A percentile compares a stretch with the other conserved stretches of the same genome.
Evolutionary conservation across 345 rosid genomes (phyloP).

Genomic region (Erodium maritimum): DNA sequence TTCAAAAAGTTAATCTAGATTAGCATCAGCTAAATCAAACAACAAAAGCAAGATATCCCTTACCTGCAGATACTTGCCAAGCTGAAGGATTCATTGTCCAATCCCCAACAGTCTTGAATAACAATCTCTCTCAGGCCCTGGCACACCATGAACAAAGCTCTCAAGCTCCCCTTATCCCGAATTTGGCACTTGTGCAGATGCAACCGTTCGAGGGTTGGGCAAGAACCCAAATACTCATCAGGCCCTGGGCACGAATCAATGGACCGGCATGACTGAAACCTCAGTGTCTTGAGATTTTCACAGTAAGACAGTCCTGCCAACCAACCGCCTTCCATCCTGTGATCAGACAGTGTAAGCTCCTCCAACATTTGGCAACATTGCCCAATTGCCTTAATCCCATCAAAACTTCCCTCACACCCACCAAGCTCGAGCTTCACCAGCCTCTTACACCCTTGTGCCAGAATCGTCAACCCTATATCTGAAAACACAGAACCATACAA

Average conservation of each 20-base stretch:
- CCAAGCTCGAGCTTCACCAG: slow-evolving; percentile 80
- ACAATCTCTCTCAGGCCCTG: slow-evolving; percentile 57
- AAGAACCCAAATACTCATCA: slow-evolving; percentile 47
- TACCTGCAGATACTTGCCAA: slow-evolving; percentile 57
- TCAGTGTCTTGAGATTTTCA: slow-evolving; percentile 81
- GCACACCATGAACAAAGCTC: slow-evolving; percentile 66
- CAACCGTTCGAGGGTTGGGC: slow-evolving; percentile 71
- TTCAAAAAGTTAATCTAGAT: background rate
- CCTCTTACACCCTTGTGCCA: slow-evolving; percentile 88
- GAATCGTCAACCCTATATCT: slow-evolving; percentile 79
- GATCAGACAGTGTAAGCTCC: slow-evolving; percentile 69
- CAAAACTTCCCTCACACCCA: slow-evolving; percentile 87
- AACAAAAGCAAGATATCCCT: slow-evolving; percentile 1
- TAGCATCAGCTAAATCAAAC: background rate
- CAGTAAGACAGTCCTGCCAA: slow-evolving; percentile 67
- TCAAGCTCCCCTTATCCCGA: slow-evolving; percentile 41
- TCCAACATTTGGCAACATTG: slow-evolving; percentile 95
- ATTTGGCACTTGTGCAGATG: slow-evolving; percentile 72
- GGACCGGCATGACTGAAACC: slow-evolving; percentile 51
- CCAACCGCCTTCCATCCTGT: slow-evolving; percentile 94
- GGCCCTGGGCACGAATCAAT: slow-evolving; percentile 72
- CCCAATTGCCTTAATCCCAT: slow-evolving; percentile 88
- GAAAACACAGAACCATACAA: slow-evolving; percentile 54
- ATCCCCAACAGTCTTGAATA: slow-evolving; percentile 88
- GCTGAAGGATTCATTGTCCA: slow-evolving; percentile 61